A percentile compares a stretch with the other conserved stretches of the same genome.
Conservation (phyloP, 2,329 filamentous ascomycete genomes). For the Plenodomus biglobosus region DNA sequence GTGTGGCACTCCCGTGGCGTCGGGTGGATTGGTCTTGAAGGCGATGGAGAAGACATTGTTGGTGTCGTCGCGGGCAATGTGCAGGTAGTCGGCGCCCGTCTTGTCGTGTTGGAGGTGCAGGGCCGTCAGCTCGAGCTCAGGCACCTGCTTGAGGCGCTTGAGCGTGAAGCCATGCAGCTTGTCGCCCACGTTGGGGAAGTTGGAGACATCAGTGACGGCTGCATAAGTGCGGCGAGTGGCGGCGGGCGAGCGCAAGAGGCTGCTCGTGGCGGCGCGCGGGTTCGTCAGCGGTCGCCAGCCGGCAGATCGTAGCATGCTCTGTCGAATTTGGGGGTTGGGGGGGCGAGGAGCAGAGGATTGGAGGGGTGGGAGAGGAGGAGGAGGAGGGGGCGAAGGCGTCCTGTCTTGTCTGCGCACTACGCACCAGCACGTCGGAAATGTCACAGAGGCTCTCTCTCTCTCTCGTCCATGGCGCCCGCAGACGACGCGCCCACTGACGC, state of each 20-base stretch:
- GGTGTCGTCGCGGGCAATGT: conserved; percentile 90
- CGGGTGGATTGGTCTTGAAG: conserved; percentile 97
- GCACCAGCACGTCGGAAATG: conserved; percentile 4
- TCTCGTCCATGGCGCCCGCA: no score
- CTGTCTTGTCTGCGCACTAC: not conserved
- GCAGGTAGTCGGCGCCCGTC: conserved; percentile 93
- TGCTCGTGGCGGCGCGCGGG: conserved; percentile 12
- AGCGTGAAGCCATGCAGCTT: conserved; percentile 93
- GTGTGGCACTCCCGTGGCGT: conserved; percentile 94
- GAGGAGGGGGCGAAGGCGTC: conserved; percentile 2
- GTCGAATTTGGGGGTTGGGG: no score
- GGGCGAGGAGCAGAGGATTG: no score
- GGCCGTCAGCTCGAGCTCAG: conserved; percentile 89
- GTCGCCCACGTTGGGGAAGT: conserved; percentile 76
- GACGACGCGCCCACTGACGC: conserved; percentile 21
- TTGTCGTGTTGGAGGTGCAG: conserved; percentile 90
- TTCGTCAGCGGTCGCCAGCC: conserved; percentile 33
- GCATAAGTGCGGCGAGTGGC: conserved; percentile 48
- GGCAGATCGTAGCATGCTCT: conserved; percentile 45
- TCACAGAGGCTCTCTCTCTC: conserved; percentile 10
- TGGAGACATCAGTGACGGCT: conserved; percentile 74
- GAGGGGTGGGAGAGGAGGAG: conserved; percentile 10
- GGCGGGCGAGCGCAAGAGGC: conserved; percentile 13
- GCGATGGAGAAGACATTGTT: conserved; percentile 99
- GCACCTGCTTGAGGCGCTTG: conserved; percentile 84